Evolutionary conservation across 225 moss, liverwort and hornwort genomes (phyloP).

Genomic region (Physcomitrium patens): DNA sequence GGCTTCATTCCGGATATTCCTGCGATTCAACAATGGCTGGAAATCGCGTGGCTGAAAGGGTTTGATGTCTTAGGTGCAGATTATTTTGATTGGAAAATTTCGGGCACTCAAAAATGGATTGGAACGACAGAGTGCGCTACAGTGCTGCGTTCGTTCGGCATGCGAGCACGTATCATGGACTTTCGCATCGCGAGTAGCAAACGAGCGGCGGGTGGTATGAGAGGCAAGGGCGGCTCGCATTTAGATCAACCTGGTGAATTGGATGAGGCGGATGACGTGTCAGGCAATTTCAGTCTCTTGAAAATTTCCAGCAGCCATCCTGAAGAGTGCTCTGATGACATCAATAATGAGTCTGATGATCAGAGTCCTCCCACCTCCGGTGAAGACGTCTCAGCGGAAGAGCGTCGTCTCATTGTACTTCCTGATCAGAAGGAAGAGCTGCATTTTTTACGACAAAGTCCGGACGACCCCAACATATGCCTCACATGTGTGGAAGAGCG

Average conservation of each 20-base stretch:
- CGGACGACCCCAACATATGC: conserved; percentile 24
- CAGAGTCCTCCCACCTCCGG: neutral
- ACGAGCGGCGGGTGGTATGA: conserved; percentile 12
- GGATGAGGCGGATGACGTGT: conserved; percentile 13
- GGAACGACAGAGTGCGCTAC: conserved; percentile 86
- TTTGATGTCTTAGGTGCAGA: conserved; percentile 65
- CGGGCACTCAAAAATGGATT: conserved; percentile 74
- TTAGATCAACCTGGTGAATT: neutral
- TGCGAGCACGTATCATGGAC: conserved; percentile 67
- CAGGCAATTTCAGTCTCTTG: conserved; percentile 26
- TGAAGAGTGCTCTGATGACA: neutral
- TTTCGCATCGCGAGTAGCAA: conserved; percentile 54
- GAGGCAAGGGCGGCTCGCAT: conserved; percentile 32
- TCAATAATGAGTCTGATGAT: too few relatives aligned
- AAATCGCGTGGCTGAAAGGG: conserved; percentile 74
- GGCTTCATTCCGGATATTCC: conserved; percentile 78
- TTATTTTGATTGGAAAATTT: conserved; percentile 65
- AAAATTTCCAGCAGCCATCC: neutral
- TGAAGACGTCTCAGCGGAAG: too few relatives aligned
- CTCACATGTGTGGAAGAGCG: conserved; percentile 38
- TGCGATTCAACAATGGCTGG: conserved; percentile 71
- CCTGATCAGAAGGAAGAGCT: conserved; percentile 26
- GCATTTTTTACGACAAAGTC: conserved; percentile 25
- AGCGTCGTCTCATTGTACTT: neutral
- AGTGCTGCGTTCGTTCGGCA: conserved; percentile 72